Percentiles rank a stretch among this genome's conserved stretches.
These are phyloP conservation scores for Zymoseptoria passerinii DNA, from an alignment of 2,329 filamentous ascomycete genomes.

Conservation along the genomic window DNA sequence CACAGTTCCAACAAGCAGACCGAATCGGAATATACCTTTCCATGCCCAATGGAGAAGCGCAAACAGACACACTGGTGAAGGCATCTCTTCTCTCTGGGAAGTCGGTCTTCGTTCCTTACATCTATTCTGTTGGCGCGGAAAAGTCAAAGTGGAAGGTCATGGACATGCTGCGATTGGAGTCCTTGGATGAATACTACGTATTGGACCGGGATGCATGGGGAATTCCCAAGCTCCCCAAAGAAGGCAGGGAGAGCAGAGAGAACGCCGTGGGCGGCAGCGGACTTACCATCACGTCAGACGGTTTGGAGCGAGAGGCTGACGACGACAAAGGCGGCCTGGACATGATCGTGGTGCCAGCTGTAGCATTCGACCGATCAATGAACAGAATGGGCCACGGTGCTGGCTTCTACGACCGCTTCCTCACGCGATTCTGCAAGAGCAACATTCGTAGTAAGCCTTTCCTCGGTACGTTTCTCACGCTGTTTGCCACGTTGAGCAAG, in stretches of 20 bases:
- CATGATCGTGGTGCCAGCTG: constrained; percentile 81
- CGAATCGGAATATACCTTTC: constrained; percentile 82
- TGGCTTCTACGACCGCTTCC: constrained; percentile 93
- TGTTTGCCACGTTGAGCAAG: neutral
- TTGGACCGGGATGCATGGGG: constrained; percentile 79
- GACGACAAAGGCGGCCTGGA: constrained; percentile 51
- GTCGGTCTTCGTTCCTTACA: constrained; percentile 83
- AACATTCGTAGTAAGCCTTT: constrained; percentile 43
- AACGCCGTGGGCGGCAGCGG: constrained; percentile 64
- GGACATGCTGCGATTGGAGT: constrained; percentile 83
- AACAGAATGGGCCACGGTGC: constrained; percentile 85
- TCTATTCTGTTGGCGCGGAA: constrained; percentile 32
- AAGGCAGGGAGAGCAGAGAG: constrained; percentile 56
- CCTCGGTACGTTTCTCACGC: constrained; percentile 42
- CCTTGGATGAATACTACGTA: constrained; percentile 67
- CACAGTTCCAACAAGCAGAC: constrained; percentile 66
- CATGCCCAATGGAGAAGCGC: constrained; percentile 82
- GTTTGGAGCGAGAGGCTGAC: constrained; percentile 13
- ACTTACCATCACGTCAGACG: constrained; percentile 32
- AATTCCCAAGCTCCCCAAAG: constrained; percentile 72
- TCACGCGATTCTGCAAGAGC: constrained; percentile 58
- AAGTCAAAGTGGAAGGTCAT: constrained; percentile 57
- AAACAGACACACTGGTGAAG: constrained; percentile 71
- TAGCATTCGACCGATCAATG: constrained; percentile 74
- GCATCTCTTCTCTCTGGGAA: constrained; percentile 73